Percentiles rank a stretch among this genome's conserved stretches.
Evolutionary conservation across 1,139 yeast genomes (phyloP).

Genomic region (Blastobotrys malaysiensis): DNA sequence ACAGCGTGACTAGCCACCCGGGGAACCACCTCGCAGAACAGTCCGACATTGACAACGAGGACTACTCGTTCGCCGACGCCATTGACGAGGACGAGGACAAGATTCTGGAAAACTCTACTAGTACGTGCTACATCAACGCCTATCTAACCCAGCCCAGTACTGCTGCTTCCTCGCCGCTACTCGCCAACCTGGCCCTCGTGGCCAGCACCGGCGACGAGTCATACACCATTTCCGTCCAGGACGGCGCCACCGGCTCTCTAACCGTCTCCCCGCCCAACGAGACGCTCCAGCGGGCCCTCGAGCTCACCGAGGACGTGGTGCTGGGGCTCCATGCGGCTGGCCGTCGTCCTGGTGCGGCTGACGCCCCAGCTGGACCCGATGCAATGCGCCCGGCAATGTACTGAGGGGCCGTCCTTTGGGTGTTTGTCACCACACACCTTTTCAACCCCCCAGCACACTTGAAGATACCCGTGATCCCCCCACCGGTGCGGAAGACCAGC

Average conservation of each 20-base stretch:
- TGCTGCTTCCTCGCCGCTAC: background rate
- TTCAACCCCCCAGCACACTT: background rate
- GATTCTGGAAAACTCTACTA: background rate
- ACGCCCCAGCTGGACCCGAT: background rate
- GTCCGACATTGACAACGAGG: conserved; percentile 8
- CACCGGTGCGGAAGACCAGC: background rate
- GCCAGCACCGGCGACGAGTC: background rate
- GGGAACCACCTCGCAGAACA: background rate
- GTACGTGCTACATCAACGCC: background rate
- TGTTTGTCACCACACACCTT: conserved; percentile 3
- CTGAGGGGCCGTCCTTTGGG: background rate
- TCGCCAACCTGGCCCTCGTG: background rate
- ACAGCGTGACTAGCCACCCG: conserved; percentile 9
- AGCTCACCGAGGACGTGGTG: background rate
- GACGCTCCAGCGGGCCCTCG: conserved; percentile 2
- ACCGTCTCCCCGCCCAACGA: background rate
- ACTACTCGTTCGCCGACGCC: conserved; percentile 22
- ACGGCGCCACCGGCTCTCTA: background rate
- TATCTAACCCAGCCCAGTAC: background rate
- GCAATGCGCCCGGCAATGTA: background rate
- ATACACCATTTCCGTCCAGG: background rate
- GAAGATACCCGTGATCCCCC: background rate
- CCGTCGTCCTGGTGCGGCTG: background rate
- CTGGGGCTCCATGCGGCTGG: background rate
- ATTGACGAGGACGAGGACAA: conserved; percentile 17